Evolutionary conservation across 1,284 basidiomycete genomes (phyloP).

Genomic region (Meira nashicola): DNA sequence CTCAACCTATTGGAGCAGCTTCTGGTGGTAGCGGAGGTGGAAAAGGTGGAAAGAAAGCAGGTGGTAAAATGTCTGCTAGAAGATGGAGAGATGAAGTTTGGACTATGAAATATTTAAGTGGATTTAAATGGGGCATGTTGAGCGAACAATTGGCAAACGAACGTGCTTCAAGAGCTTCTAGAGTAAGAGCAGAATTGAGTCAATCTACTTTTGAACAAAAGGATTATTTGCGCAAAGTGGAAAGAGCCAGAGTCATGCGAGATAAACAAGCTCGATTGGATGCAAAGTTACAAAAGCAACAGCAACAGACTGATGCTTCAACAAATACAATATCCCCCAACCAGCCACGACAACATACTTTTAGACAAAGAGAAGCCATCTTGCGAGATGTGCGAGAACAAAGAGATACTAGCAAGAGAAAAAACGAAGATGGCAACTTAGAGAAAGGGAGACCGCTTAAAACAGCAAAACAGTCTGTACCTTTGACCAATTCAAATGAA

Average conservation of each 20-base stretch:
- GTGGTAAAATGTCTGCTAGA: slow-evolving; percentile 26
- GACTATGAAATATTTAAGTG: slow-evolving; percentile 98
- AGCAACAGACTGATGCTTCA: background rate
- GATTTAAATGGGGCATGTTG: slow-evolving; percentile 98
- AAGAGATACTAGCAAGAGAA: background rate
- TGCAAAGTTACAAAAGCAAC: slow-evolving; percentile 1
- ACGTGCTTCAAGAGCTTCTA: slow-evolving; percentile 77
- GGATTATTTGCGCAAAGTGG: slow-evolving; percentile 90
- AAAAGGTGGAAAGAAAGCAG: slow-evolving; percentile 25
- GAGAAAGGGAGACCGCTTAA: too few species aligned
- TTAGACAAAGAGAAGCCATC: slow-evolving; percentile 9
- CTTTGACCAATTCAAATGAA: background rate
- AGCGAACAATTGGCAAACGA: slow-evolving; percentile 99
- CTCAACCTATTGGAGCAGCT: slow-evolving; percentile 70
- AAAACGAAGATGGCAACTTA: background rate
- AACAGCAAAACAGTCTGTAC: background rate
- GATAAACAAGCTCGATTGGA: slow-evolving; percentile 64
- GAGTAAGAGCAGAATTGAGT: slow-evolving; percentile 83
- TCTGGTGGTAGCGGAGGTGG: slow-evolving; percentile 23
- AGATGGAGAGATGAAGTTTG: slow-evolving; percentile 91
- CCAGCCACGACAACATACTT: background rate
- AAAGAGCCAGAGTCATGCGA: slow-evolving; percentile 81
- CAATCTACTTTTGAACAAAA: slow-evolving; percentile 83
- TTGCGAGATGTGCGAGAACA: slow-evolving; percentile 10
- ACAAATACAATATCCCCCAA: background rate